Conservation (phyloP, 163 green algal species). For the Chlamydomonas reinhardtii region DNA sequence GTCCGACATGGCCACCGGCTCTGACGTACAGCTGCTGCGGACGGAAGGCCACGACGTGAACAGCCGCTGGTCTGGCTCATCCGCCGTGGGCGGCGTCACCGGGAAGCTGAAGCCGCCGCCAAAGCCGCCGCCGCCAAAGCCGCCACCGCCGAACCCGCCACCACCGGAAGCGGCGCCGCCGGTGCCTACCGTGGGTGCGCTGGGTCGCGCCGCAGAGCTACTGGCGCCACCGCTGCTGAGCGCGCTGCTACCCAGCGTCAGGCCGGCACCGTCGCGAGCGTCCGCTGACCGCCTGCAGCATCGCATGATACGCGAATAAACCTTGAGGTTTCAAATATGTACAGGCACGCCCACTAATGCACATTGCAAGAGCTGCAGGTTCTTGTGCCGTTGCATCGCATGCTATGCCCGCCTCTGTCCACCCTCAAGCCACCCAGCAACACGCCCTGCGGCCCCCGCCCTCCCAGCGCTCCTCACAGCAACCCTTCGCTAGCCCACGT, state of each 20-base stretch:
- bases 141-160: neutral
- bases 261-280: neutral
- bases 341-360: too few species aligned
- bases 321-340: too few species aligned
- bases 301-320: too few species aligned
- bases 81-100: conserved; percentile 63
- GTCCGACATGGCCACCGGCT: conserved; percentile 48
- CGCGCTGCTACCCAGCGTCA: neutral
- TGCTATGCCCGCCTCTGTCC: too few species aligned
- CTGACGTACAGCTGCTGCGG: conserved; percentile 64
- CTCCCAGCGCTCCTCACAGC: too few species aligned
- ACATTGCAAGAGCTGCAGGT: too few species aligned
- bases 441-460: too few species aligned
- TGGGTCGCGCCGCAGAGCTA: neutral
- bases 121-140: neutral
- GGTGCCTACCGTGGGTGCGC: too few species aligned
- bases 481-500: neutral
- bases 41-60: conserved; percentile 82
- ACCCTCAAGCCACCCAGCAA: too few species aligned
- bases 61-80: conserved; percentile 63
- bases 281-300: neutral
- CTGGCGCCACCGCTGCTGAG: conserved; percentile 1
- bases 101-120: conserved; percentile 79
- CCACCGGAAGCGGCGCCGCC: too few species aligned
- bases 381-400: too few species aligned